Evolutionary conservation across 2,329 filamentous ascomycete species (phyloP), one percentile per base, ranked within the genome.

Genomic region (Fusarium sp.): DNA sequence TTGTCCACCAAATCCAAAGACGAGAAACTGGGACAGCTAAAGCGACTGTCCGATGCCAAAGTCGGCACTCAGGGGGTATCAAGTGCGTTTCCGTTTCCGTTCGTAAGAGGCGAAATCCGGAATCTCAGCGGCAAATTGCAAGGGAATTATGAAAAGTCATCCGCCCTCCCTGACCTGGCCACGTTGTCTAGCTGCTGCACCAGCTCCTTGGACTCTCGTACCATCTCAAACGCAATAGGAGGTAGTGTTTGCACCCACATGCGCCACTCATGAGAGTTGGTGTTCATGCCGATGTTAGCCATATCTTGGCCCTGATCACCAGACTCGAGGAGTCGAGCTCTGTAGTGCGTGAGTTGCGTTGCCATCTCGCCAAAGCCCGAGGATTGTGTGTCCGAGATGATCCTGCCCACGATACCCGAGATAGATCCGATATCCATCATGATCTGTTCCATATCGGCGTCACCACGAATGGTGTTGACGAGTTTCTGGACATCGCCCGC

Each of bases 151-250:
- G 86, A 85, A 81, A 87, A 88, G 69, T 88, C 87, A 70, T 87
- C 84, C 59, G 75, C 79, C 29, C 81, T 81, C 60, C 73, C 66
- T 35, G 75, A 65, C 55, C 65, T 71, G 29, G 78, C 80, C 62
- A 85, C 73, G 74, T 80, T 80, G 64, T 83, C 84, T 12, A 87
- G 80, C n/a, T 80, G 80, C 73, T 86, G 83, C 27, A 82, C 81
- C 68, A 94, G 84, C 80, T 93, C 94, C 85, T 96, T 96, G 60
- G 92, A 93, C 82, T 95, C 93, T 68, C 93, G 88, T 8, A 93
- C 94, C 79, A 96, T 92, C 82, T 94, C 93, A 82, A 97, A 97
- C n/a, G 94, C 94, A 75, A 96, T 91, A 3, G 94, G 94, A 12
- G 94, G 94, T 59, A 97, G 84, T 31, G 90, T 91, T 80, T 92